A percentile compares a stretch with the other conserved stretches of the same genome.
Conservation (phyloP, 164 flowering plant genomes). For the Brasenia schreberi region DNA sequence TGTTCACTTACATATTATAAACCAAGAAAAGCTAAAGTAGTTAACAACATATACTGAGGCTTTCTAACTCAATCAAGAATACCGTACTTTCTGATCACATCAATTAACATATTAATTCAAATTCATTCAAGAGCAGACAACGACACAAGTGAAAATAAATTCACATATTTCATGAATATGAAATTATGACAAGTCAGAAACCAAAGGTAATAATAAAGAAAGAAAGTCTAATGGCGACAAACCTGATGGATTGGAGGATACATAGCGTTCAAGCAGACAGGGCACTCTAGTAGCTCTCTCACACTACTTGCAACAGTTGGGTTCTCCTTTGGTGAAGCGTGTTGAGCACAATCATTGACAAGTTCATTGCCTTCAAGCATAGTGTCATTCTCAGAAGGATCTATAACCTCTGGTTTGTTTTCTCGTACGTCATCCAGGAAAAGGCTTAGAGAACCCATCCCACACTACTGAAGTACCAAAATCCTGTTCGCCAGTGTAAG, state of each 20-base stretch:
- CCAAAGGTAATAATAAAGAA: background rate
- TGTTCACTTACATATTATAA: too few relatives aligned
- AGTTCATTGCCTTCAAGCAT: constrained; percentile 32
- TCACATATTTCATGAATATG: background rate
- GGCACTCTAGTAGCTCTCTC: constrained; percentile 81
- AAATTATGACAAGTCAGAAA: background rate
- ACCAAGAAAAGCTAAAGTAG: too few relatives aligned
- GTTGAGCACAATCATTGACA: constrained; percentile 41
- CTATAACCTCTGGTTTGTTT: constrained; percentile 39
- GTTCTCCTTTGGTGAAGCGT: constrained; percentile 35
- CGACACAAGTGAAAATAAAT: background rate
- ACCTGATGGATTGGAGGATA: constrained; percentile 98
- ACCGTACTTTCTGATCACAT: too few relatives aligned
- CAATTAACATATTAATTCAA: too few relatives aligned
- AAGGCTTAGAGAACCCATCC: constrained; percentile 48
- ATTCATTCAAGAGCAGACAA: background rate
- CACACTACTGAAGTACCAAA: background rate
- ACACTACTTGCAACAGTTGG: constrained; percentile 53
- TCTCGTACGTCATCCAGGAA: constrained; percentile 45
- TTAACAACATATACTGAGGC: too few relatives aligned
- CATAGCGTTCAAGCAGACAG: constrained; percentile 94
- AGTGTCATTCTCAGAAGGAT: constrained; percentile 48
- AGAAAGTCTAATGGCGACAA: constrained; percentile 6
- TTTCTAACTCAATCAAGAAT: too few relatives aligned
- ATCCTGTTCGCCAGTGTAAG: too few relatives aligned